Conservation (phyloP, 2,329 filamentous ascomycete genomes). For the Neofusicoccum ribis region DNA sequence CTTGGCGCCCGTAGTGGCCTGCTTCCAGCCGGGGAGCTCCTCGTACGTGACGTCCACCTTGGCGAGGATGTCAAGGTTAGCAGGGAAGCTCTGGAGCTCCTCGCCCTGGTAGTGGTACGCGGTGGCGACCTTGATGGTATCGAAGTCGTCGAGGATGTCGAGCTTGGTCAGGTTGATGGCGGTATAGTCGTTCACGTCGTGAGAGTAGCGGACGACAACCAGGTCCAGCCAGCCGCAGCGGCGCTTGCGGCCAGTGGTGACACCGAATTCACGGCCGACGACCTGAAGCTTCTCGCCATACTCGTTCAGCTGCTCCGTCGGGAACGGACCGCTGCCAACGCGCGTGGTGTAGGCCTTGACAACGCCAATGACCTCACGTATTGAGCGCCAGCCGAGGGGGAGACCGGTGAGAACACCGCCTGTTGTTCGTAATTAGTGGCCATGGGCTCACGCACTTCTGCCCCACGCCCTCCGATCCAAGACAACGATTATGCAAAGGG, state of each 20-base stretch:
- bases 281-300: conserved; percentile 58
- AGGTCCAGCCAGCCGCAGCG: conserved; percentile 68
- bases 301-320: conserved; percentile 63
- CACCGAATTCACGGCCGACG: conserved; percentile 58
- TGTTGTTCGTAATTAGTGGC: conserved; percentile 46
- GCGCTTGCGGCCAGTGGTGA: conserved; percentile 60
- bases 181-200: conserved; percentile 67
- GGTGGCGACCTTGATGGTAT: conserved; percentile 71
- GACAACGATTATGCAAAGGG: neutral
- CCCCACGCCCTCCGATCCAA: neutral
- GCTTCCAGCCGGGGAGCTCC: conserved; percentile 69
- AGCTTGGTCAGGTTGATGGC: conserved; percentile 66
- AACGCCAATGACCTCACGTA: conserved; percentile 64
- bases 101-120: conserved; percentile 64
- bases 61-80: conserved; percentile 60
- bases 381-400: conserved; percentile 60
- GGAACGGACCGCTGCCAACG: conserved; percentile 64
- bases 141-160: conserved; percentile 72
- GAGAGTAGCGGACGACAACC: conserved; percentile 67
- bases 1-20: conserved; percentile 60
- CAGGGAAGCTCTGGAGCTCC: conserved; percentile 63
- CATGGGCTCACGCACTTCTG: conserved; percentile 2
- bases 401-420: conserved; percentile 66
- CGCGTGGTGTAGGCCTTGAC: conserved; percentile 69
- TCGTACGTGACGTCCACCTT: conserved; percentile 66